Evolutionary conservation across 2,329 filamentous ascomycete species (phyloP).

Genomic region (Penicillium sp.): DNA sequence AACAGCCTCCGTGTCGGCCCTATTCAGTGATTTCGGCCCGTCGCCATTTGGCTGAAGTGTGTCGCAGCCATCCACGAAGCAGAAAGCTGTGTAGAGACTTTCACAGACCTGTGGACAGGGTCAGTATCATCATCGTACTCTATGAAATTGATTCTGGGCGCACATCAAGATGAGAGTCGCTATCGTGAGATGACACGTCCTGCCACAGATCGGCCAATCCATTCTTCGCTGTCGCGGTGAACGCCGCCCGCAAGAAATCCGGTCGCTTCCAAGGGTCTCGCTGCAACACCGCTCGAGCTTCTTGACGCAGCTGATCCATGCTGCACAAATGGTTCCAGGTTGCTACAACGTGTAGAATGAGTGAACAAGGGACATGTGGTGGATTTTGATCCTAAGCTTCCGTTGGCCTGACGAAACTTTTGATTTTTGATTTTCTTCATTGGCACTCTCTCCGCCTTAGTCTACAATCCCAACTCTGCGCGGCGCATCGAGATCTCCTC

Average conservation of each 20-base stretch:
- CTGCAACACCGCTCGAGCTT: conserved; percentile 22
- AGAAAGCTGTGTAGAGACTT: conserved; percentile 25
- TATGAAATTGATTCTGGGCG: neutral
- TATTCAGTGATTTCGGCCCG: conserved; percentile 12
- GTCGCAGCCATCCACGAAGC: conserved; percentile 19
- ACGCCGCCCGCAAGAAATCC: conserved; percentile 3
- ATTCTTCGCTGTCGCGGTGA: conserved; percentile 1
- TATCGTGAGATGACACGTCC: conserved; percentile 22
- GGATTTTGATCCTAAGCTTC: too few relatives aligned
- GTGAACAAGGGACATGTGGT: neutral
- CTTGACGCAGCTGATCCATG: conserved; percentile 27
- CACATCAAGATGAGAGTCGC: conserved; percentile 20
- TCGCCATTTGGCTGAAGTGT: conserved; percentile 10
- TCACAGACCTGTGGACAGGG: conserved; percentile 25
- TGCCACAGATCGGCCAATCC: conserved; percentile 26
- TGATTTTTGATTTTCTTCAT: too few relatives aligned
- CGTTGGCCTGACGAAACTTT: too few relatives aligned
- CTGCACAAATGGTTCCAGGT: too few relatives aligned
- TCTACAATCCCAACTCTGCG: conserved; percentile 44
- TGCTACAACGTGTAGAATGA: neutral
- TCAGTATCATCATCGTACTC: neutral
- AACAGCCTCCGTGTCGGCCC: conserved; percentile 20
- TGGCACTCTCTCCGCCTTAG: conserved; percentile 3
- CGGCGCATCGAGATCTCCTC: conserved; percentile 52
- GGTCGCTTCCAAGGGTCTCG: conserved; percentile 10